phyloP scores from a whole-genome alignment of 805 yeast genomes.

The Spencermartinsiella europaea region DNA sequence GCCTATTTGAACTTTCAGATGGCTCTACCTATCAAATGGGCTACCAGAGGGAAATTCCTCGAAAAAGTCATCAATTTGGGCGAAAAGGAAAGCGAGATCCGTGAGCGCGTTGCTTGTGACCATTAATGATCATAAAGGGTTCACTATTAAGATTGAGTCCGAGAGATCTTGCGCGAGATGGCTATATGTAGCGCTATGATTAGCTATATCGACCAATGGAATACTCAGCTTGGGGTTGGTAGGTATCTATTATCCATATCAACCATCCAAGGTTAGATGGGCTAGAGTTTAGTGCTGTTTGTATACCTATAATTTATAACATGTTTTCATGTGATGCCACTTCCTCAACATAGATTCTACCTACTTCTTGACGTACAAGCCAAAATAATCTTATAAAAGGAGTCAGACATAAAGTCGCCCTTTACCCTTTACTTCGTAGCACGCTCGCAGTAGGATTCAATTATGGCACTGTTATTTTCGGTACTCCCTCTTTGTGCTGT shows the following conservation, averaged over 20 bases:
- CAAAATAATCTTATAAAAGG: too few relatives aligned
- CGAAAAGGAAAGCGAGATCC: slow-evolving; percentile 57
- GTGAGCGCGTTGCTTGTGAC: slow-evolving; percentile 58
- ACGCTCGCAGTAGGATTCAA: too few relatives aligned
- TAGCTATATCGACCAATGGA: slow-evolving; percentile 64
- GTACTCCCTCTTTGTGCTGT: too few relatives aligned
- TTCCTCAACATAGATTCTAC: too few relatives aligned
- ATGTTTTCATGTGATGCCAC: too few relatives aligned
- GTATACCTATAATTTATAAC: background rate
- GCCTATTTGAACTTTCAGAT: slow-evolving; percentile 56
- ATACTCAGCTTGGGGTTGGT: slow-evolving; percentile 54
- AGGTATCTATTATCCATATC: slow-evolving; percentile 57
- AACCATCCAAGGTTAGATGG: slow-evolving; percentile 49
- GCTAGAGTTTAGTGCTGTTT: slow-evolving; percentile 40
- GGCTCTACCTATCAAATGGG: slow-evolving; percentile 64
- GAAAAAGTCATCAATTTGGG: slow-evolving; percentile 56
- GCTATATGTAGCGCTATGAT: slow-evolving; percentile 57
- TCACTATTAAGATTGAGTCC: slow-evolving; percentile 47
- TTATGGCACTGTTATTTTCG: too few relatives aligned
- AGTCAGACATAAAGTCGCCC: too few relatives aligned
- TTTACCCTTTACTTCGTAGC: slow-evolving; percentile 18
- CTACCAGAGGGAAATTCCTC: slow-evolving; percentile 51
- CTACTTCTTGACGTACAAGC: too few relatives aligned
- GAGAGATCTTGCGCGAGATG: slow-evolving; percentile 52
- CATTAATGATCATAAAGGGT: slow-evolving; percentile 49